phyloP scores from a whole-genome alignment of 202 grass and related monocot genomes.

The Tripidium arundinaceum region DNA sequence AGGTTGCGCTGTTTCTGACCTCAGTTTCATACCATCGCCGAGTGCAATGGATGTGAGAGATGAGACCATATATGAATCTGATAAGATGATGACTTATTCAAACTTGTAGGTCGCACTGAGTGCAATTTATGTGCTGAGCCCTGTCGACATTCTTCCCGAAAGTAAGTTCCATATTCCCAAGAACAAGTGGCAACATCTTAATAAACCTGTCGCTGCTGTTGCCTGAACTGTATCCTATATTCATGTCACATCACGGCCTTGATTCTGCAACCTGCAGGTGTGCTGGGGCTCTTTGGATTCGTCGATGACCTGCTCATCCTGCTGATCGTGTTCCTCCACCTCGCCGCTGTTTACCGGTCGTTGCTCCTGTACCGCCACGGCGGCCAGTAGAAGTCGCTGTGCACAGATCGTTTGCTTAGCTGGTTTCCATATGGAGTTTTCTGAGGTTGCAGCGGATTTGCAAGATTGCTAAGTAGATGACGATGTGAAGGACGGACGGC shows the following conservation, averaged over 20 bases:
- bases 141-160: constrained; percentile 82
- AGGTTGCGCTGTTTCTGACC: constrained; percentile 28
- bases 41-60: constrained; percentile 25
- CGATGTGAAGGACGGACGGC: background rate
- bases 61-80: background rate
- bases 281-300: constrained; percentile 73
- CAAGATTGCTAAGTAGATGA: background rate
- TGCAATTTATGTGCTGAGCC: constrained; percentile 85
- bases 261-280: constrained; percentile 35
- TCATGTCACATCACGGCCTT: background rate
- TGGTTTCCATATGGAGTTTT: background rate
- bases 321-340: constrained; percentile 80
- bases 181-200: background rate
- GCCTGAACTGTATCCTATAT: background rate
- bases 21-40: constrained; percentile 13
- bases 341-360: constrained; percentile 75
- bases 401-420: background rate
- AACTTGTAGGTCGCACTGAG: constrained; percentile 66
- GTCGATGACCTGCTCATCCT: constrained; percentile 74
- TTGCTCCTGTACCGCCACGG: constrained; percentile 86
- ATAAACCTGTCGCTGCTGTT: background rate
- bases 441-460: background rate
- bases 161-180: constrained; percentile 30
- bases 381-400: constrained; percentile 19
- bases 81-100: constrained; percentile 21